Base-by-base conservation (phyloP, 139 green algal species). In the Haematococcus sp. region DNA sequence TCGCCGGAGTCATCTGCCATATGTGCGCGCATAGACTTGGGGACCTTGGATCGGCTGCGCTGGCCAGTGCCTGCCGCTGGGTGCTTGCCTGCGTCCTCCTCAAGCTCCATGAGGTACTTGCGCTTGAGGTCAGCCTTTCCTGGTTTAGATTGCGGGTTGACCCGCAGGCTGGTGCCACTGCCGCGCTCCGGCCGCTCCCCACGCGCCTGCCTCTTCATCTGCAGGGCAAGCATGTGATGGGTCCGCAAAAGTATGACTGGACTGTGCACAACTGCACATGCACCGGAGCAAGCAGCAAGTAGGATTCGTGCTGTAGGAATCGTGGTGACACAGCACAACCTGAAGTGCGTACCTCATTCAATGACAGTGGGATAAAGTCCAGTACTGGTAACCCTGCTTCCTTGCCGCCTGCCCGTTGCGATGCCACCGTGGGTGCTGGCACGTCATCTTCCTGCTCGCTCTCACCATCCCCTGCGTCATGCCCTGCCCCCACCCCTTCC, bases 301-400 rank as follows among this genome's bases (percentile, higher is more conserved):
- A 28, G 54, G 13, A 61, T 23, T 28, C 54, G 13, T 28, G 9
- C 16, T 9, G 27, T n/a, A 32, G 28, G 4, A 61, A 23, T 4
- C 58, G 30, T 30, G 30, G n/a, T 22, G n/a, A 40, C 23, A 34
- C n/a, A 65, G 28, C 27, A 23, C 46, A 55, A 55, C 46, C 46
- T 55, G 22, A 61, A 61, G 11, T 13, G n/a, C 54, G 22, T 13
- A 61, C 58, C 25, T 65, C 58, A 34, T 65, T 65, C n/a, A 65
- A 22, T 22, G 58, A 65, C 11, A 65, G 28, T 22, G 58, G 58
- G n/a, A 65, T 30, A 34, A n/a, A 65, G n/a, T 65, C 58, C 58
- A 65, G 11, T 33, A 65, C 58, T 35, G 58, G 58, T 34, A 65
- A n/a, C 58, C 58, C 58, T 19, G 40, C 40, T 19, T 49, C 40